phyloP scores from a whole-genome alignment of 2,329 filamentous ascomycete genomes.

The Sporothrix pallida region DNA sequence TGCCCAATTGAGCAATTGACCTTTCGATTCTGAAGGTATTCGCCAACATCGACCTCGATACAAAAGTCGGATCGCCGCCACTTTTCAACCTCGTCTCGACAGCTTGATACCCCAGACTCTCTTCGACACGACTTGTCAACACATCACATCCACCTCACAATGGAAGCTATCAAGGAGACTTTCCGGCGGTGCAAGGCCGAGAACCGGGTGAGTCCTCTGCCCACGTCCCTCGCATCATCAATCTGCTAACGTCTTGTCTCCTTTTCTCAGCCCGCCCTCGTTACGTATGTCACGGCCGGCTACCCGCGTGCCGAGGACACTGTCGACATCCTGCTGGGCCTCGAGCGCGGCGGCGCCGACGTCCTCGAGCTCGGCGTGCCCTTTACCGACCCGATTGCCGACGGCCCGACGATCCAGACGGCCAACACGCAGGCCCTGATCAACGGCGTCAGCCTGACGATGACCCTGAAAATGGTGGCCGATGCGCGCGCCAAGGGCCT shows the following conservation, averaged over 20 bases:
- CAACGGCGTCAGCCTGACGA: constrained; percentile 84
- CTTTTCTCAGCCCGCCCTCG: constrained; percentile 71
- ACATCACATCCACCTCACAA: constrained; percentile 43
- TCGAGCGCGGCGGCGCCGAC: constrained; percentile 94
- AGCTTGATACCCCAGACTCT: constrained; percentile 14
- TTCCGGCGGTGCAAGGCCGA: constrained; percentile 65
- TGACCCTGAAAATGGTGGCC: constrained; percentile 81
- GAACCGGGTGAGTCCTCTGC: constrained; percentile 53
- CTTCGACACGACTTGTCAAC: background rate
- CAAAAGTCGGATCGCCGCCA: constrained; percentile 8
- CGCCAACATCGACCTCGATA: background rate
- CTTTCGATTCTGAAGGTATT: background rate
- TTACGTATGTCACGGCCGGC: constrained; percentile 95
- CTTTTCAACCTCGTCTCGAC: background rate
- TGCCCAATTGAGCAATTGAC: constrained; percentile 22
- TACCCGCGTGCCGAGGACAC: constrained; percentile 85
- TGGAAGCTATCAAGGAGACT: constrained; percentile 65
- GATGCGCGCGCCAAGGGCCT: constrained; percentile 79
- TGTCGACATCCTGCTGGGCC: constrained; percentile 79
- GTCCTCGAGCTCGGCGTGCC: constrained; percentile 94
- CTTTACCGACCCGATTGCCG: constrained; percentile 97
- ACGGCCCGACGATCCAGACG: constrained; percentile 95
- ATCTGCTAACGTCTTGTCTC: background rate
- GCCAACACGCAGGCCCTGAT: constrained; percentile 88
- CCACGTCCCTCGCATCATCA: background rate